These are phyloP conservation scores for Backusella westeae DNA, from an alignment of 192 early-diverging fungal species.

Conservation along the genomic window DNA sequence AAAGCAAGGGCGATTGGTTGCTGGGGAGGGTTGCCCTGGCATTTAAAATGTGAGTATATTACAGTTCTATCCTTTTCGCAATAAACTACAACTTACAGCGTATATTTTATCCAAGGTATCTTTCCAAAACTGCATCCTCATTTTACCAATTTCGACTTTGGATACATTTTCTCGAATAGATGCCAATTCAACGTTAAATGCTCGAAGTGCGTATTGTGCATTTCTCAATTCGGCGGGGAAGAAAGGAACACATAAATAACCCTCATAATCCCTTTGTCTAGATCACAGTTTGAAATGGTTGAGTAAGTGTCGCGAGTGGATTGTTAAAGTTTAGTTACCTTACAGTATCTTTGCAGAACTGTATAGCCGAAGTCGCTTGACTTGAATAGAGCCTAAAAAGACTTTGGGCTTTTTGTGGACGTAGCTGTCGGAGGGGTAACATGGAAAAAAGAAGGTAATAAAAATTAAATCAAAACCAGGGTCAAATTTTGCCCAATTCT, in stretches of 20 bases:
- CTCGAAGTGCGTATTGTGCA: slow-evolving; percentile 75
- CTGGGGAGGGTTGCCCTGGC: slow-evolving; percentile 59
- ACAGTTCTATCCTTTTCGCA: background rate
- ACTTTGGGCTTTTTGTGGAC: background rate
- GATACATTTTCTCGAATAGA: slow-evolving; percentile 71
- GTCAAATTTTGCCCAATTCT: background rate
- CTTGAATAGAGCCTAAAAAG: background rate
- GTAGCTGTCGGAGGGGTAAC: background rate
- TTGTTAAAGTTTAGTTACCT: background rate
- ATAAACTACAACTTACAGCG: slow-evolving; percentile 36
- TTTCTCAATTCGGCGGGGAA: slow-evolving; percentile 63
- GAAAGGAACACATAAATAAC: slow-evolving; percentile 77
- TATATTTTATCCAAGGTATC: slow-evolving; percentile 72
- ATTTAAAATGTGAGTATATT: background rate
- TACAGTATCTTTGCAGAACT: slow-evolving; percentile 21
- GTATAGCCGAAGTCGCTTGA: background rate
- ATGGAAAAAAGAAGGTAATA: background rate
- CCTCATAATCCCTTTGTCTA: slow-evolving; percentile 72
- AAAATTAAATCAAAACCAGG: background rate
- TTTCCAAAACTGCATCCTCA: slow-evolving; percentile 89
- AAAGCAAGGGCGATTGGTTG: slow-evolving; percentile 78
- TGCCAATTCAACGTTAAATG: slow-evolving; percentile 90
- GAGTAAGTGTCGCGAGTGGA: background rate
- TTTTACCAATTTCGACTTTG: slow-evolving; percentile 64
- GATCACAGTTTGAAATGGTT: background rate